These are phyloP conservation scores for Aspergillus bombycis DNA, from an alignment of 2,329 filamentous ascomycete species.

Conservation along the genomic window DNA sequence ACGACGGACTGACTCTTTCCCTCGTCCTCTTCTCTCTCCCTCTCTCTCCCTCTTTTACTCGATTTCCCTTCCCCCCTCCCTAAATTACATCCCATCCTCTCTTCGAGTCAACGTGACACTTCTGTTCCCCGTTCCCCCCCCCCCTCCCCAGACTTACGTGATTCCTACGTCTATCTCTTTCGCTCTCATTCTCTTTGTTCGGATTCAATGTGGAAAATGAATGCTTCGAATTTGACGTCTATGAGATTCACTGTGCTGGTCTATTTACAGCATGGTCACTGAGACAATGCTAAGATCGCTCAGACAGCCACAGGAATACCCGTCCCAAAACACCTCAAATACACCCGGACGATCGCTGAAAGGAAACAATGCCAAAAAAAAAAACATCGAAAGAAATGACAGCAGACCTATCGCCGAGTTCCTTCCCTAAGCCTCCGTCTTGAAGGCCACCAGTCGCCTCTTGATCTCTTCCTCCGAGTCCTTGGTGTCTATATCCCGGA, in stretches of 20 bases:
- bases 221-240: not conserved
- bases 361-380: not conserved
- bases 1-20: not conserved
- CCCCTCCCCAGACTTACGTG: too few species aligned
- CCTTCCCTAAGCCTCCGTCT: conserved; percentile 28
- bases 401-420: not conserved
- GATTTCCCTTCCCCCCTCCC: not conserved
- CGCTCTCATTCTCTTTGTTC: not conserved
- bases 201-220: not conserved
- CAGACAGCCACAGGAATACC: not conserved
- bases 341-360: conserved; percentile 4
- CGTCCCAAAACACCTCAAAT: not conserved
- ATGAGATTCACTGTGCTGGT: not conserved
- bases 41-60: not conserved
- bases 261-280: not conserved
- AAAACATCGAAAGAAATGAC: not conserved
- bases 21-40: not conserved
- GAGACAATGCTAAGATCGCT: not conserved
- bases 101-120: not conserved
- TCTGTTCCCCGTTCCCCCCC: not conserved
- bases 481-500: conserved; percentile 56
- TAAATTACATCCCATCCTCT: not conserved
- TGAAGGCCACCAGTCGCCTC: conserved; percentile 45
- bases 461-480: conserved; percentile 45
- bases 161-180: not conserved